phyloP scores from a whole-genome alignment of 257 asterid species.

The Buddleja alternifolia region DNA sequence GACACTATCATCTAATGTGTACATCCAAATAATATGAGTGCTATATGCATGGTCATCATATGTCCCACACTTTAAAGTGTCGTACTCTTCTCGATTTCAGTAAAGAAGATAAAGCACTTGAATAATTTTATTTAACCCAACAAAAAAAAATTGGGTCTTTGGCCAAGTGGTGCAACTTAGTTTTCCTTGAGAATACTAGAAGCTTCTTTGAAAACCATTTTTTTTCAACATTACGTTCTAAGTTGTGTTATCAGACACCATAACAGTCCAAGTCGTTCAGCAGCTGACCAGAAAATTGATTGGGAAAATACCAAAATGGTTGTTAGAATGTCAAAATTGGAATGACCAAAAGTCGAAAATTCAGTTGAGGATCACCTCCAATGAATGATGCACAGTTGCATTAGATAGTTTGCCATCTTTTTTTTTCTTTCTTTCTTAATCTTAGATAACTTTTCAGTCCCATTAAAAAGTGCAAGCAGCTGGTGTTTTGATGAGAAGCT shows the following conservation, averaged over 20 bases:
- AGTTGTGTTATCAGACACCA: no score
- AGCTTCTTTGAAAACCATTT: no score
- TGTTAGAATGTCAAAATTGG: no score
- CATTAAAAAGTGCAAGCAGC: conserved; percentile 62
- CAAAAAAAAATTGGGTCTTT: no score
- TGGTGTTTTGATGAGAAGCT: conserved; percentile 85
- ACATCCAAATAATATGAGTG: background rate
- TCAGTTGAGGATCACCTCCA: background rate
- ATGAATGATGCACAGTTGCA: background rate
- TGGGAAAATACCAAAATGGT: no score
- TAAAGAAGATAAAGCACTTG: background rate
- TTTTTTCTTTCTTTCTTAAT: conserved; percentile 19
- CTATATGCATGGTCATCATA: background rate
- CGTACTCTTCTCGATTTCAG: background rate
- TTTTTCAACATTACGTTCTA: no score
- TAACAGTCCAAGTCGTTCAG: no score
- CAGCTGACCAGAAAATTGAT: no score
- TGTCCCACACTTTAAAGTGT: background rate
- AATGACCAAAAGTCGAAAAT: background rate
- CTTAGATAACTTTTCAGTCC: conserved; percentile 44
- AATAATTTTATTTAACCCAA: background rate
- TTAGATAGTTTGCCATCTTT: conserved; percentile 17
- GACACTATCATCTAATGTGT: no score
- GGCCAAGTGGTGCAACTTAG: background rate
- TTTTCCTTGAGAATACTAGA: background rate